Evolutionary conservation across 495 filamentous ascomycete species (phyloP), one percentile per base, ranked within the genome.

Genomic region (Tetracladium setigerum): DNA sequence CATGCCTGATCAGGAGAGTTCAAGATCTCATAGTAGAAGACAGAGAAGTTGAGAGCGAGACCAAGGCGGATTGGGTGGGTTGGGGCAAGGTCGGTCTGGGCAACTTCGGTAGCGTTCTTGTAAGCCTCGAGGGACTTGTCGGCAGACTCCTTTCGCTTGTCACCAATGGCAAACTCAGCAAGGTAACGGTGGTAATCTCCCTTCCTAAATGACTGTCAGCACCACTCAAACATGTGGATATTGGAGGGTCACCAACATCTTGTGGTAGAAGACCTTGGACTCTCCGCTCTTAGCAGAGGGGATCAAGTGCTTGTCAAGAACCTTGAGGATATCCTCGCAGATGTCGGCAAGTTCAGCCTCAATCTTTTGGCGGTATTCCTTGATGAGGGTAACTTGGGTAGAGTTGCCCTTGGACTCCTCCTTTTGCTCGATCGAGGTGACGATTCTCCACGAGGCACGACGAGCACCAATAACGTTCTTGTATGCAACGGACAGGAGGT

Each of bases 201-300:
- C 85, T 97, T 98, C 92, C 89, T 95, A 36, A 37, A 24, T 33
- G 4, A 17, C 24, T 4, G 46, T 57, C 31, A 60, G 53, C 10
- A 1, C 49, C 10, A 1, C 49, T 18, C 16, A 10, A 30, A 12
- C n/a, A 18, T 5, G 38, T 41, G 22, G 1, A 34, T 39, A 38
- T 11, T 15, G 35, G 32, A 36, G 18, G 7, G 30, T 2, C 10
- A 49, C 83, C 50, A 66, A 95, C 89, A 98, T 98, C 84, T 98
- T 98, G 86, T 98, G 92, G 78, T 98, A 98, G 76, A 98, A 98
- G 54, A 98, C 92, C 82, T 97, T 97, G 54, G 90, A 95, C 76
- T 98, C 92, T 65, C 94, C 92, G 62, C 79, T 87, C 79, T 95
- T 83, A 57, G 92, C 94, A 55, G 89, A 95, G 47, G 89, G 88